Evolutionary conservation across 208 protist species (phyloP).

Genomic region (Leishmania arabica): DNA sequence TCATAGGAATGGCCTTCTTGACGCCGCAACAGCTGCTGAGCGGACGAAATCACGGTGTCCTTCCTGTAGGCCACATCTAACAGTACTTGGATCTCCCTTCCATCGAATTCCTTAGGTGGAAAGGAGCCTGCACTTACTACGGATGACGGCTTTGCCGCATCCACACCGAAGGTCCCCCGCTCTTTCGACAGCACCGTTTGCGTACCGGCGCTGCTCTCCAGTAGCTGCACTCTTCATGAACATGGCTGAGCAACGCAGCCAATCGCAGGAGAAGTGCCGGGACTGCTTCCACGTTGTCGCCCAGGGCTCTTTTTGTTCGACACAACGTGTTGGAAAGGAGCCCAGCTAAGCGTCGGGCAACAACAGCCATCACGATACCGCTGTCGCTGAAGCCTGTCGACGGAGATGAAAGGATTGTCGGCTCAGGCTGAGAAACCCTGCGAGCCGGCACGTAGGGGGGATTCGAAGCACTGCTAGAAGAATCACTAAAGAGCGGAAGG

Average conservation of each 20-base stretch:
- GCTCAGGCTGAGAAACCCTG: not conserved
- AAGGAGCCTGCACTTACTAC: not conserved
- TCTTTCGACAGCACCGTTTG: not conserved
- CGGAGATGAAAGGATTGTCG: not conserved
- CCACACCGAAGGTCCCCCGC: not conserved
- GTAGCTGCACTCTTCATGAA: conserved; percentile 21
- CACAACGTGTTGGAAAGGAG: not conserved
- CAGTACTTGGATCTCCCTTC: not conserved
- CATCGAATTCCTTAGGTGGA: not conserved
- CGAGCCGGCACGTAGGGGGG: not conserved
- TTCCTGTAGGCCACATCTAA: conserved; percentile 12
- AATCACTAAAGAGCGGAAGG: not conserved
- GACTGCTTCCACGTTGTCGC: conserved; percentile 28
- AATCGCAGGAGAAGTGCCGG: conserved; percentile 32
- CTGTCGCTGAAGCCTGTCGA: not conserved
- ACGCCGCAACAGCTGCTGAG: conserved; percentile 8
- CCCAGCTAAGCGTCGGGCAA: not conserved
- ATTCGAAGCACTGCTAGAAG: not conserved
- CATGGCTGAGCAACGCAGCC: conserved; percentile 29
- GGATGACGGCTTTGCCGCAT: not conserved
- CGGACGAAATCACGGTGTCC: conserved; percentile 9
- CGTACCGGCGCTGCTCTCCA: not conserved
- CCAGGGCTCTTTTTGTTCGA: conserved; percentile 33
- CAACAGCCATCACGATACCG: not conserved
- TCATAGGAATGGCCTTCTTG: conserved; percentile 13